Percentiles rank a stretch among this genome's conserved stretches.
Conservation (phyloP, 1,139 yeast species). For the Yamadazyma triangularis region DNA sequence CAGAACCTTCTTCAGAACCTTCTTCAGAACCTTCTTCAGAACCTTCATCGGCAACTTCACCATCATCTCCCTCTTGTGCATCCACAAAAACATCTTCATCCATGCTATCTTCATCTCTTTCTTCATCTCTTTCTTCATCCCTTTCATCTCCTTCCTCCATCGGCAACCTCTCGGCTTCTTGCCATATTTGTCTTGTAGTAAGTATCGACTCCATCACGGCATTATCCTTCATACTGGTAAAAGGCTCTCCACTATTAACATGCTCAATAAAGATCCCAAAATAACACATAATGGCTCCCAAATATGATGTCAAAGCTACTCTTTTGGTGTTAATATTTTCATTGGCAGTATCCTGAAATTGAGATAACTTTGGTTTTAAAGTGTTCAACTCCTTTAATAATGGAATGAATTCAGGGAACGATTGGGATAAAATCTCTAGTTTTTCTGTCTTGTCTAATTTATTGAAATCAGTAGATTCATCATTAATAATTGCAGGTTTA, state of each 20-base stretch:
- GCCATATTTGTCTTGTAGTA: constrained; percentile 84
- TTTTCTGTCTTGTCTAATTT: constrained; percentile 41
- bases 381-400: constrained; percentile 59
- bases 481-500: constrained; percentile 20
- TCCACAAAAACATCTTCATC: constrained; percentile 18
- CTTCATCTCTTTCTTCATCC: constrained; percentile 29
- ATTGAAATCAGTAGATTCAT: constrained; percentile 26
- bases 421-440: constrained; percentile 45
- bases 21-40: constrained; percentile 18
- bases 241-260: constrained; percentile 49
- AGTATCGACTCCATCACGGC: constrained; percentile 85
- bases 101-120: constrained; percentile 8
- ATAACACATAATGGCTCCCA: constrained; percentile 71
- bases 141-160: constrained; percentile 21
- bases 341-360: constrained; percentile 17
- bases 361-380: constrained; percentile 39
- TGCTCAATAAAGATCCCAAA: constrained; percentile 65
- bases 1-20: constrained; percentile 9
- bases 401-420: constrained; percentile 83
- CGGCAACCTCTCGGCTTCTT: constrained; percentile 58
- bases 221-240: constrained; percentile 70
- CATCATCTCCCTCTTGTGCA: constrained; percentile 11
- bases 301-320: constrained; percentile 70
- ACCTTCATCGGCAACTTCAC: constrained; percentile 30
- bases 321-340: constrained; percentile 43